Evolutionary conservation across 2,329 filamentous ascomycete genomes (phyloP), one percentile per base, ranked within the genome.

Genomic region (Lomentospora prolificans): DNA sequence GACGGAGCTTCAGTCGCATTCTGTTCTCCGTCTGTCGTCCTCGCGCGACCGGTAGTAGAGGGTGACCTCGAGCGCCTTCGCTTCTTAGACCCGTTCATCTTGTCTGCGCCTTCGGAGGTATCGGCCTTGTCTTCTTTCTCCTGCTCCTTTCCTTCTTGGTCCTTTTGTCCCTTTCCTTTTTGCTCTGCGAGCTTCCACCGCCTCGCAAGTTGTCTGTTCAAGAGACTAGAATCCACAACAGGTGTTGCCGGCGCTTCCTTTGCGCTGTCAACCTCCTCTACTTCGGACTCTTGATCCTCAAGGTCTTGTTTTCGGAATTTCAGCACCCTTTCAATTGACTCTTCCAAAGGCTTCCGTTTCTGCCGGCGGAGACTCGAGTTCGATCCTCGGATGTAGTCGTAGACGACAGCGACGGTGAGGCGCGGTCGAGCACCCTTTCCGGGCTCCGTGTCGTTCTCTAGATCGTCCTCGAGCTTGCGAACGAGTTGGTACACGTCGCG

Each of bases 321-420:
- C 14, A 96, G 72, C 0, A 91, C 89, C 6, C 89, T 78, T 59
- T 95, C 90, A 60, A 97, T 89, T 33, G 87, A 86, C 60, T 94
- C 88, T 67, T 96, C 89, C 1, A 97, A 72, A 0, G 86, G 76
- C 58, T 84, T 85, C 69, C 94, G 95, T 39, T 89, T 90, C 61
- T 87, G 84, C 22, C 94, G 78, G 60, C 88, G 89, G 22, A 97
- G 71, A 62, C 87, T 90, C 0, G 90, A 95, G 67, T 96, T 96
- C 12, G 90, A 96, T 53, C 76, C 74, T 62, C 90, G 89, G 59
- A 97, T 90, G 57, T 81, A 82, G 39, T 90, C 85, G 66, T 94
- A 96, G 1, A 95, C 79, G 2, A 74, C 70, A 2, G 77, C 70
- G 3, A 86, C 74, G 1, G 81, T 84, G 5, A 87, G 71, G 17